phyloP scores from a whole-genome alignment of 2,329 filamentous ascomycete genomes.

The Colletotrichum falcatum region DNA sequence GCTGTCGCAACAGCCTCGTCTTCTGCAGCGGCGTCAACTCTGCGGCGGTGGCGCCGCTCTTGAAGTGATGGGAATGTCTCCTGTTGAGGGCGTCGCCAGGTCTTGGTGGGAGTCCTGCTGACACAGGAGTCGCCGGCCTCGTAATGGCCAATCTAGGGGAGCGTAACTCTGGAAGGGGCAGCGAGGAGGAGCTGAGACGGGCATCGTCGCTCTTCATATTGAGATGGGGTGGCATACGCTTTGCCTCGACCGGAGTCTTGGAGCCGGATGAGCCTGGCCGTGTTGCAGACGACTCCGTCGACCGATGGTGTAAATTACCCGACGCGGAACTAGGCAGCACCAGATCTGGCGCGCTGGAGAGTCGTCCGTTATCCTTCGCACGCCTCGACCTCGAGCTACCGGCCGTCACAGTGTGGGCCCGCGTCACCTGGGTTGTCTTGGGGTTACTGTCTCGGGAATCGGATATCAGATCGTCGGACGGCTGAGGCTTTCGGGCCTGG shows the following conservation, averaged over 20 bases:
- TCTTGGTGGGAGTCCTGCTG: slow-evolving; percentile 62
- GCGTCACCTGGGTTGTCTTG: slow-evolving; percentile 68
- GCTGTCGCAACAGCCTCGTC: slow-evolving; percentile 78
- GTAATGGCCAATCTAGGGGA: slow-evolving; percentile 61
- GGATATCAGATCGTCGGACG: slow-evolving; percentile 69
- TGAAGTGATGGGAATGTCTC: slow-evolving; percentile 71
- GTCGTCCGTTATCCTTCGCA: slow-evolving; percentile 59
- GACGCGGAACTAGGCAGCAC: slow-evolving; percentile 43
- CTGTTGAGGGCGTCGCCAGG: slow-evolving; percentile 63
- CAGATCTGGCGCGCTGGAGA: slow-evolving; percentile 58
- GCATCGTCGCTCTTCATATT: slow-evolving; percentile 68
- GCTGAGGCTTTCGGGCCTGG: slow-evolving; percentile 81
- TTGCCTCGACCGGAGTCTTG: slow-evolving; percentile 52
- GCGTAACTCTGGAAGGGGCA: slow-evolving; percentile 71
- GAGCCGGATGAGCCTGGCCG: slow-evolving; percentile 39
- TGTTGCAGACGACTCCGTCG: slow-evolving; percentile 23
- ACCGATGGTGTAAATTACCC: slow-evolving; percentile 21
- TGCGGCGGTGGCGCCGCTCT: slow-evolving; percentile 68
- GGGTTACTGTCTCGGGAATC: slow-evolving; percentile 60
- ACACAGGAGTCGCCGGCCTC: slow-evolving; percentile 69
- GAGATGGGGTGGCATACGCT: slow-evolving; percentile 60
- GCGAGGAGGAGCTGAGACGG: slow-evolving; percentile 74
- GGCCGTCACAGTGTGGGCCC: slow-evolving; percentile 75
- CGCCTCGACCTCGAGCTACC: slow-evolving; percentile 64
- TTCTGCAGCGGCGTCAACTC: slow-evolving; percentile 75